Base-by-base conservation (phyloP, 169 alveolate genomes). In the Plasmodium gonderi region DNA sequence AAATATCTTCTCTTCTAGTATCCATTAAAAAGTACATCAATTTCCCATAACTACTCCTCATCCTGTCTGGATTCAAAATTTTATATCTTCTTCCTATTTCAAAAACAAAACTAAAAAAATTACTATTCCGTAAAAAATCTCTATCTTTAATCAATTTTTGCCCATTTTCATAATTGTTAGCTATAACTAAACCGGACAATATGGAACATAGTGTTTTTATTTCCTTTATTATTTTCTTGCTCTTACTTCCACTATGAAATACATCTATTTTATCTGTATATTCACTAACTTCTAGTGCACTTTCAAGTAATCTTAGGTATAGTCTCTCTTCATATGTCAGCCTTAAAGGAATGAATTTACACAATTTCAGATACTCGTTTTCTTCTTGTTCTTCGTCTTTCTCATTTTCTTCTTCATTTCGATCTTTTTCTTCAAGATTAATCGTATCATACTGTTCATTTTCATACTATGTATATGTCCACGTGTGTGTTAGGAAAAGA, bases 61-160 rank as follows among this genome's bases (percentile, higher is more conserved):
- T 97, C 54, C 96, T 75, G 79, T 97, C 99, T 9, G 99, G 99
- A 92, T 97, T 97, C n/a, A 97, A 87, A 49, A 97, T 97, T 82
- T 97, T 97, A 91, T 97, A 97, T 23, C 99, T 79, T 54, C 99
- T 87, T 5, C 99, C 99, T 36, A 97, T 96, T 91, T 97, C 99
- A 89, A 97, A 97, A 17, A 97, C 96, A 64, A 92, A 92, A 80
- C 97, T 95, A 80, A 97, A 97, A 79, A 97, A 97, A 14, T 79
- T 96, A 69, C 96, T 95, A 85, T 95, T 92, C 47, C 94, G 95
- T 76, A 91, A 94, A 80, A 96, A 97, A 75, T 95, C 97, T 47
- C 98, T 68, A 65, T 96, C 98, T 33, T 94, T 91, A 40, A 97
- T 80, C 64, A 97, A 85, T 54, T 95, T 95, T 83, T 97, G 98